A percentile compares a stretch with the other conserved stretches of the same genome.
Conservation (phyloP, 2,329 filamentous ascomycete species). For the Ophiostoma australiae region DNA sequence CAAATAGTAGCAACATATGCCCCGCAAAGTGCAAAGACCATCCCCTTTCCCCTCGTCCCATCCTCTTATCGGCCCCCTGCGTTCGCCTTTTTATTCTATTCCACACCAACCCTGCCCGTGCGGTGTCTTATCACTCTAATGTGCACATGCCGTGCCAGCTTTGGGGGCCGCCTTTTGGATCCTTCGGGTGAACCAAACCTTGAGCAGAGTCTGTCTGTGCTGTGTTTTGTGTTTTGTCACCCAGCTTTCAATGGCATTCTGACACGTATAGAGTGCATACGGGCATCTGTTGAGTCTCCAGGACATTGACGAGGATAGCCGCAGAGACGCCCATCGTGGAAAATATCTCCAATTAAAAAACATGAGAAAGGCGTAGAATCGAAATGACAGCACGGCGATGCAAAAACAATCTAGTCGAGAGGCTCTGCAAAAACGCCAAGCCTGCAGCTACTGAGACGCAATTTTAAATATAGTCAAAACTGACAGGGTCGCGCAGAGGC, state of each 20-base stretch:
- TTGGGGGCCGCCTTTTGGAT: slow-evolving; percentile 2
- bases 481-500: neutral
- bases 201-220: too few species aligned
- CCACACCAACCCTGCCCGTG: neutral
- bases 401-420: neutral
- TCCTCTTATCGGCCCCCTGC: neutral
- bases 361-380: neutral
- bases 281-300: too few species aligned
- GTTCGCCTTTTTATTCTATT: neutral
- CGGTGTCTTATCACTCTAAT: neutral
- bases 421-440: neutral
- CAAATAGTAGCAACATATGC: neutral
- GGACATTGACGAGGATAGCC: too few species aligned
- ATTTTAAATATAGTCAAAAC: neutral
- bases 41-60: neutral
- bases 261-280: neutral
- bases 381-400: neutral
- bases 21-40: neutral
- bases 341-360: too few species aligned
- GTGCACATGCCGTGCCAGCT: neutral
- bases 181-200: neutral
- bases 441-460: neutral
- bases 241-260: neutral
- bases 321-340: too few species aligned
- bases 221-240: neutral